These are phyloP conservation scores for Grammothele lineata DNA, from an alignment of 768 basidiomycete species.

Conservation along the genomic window DNA sequence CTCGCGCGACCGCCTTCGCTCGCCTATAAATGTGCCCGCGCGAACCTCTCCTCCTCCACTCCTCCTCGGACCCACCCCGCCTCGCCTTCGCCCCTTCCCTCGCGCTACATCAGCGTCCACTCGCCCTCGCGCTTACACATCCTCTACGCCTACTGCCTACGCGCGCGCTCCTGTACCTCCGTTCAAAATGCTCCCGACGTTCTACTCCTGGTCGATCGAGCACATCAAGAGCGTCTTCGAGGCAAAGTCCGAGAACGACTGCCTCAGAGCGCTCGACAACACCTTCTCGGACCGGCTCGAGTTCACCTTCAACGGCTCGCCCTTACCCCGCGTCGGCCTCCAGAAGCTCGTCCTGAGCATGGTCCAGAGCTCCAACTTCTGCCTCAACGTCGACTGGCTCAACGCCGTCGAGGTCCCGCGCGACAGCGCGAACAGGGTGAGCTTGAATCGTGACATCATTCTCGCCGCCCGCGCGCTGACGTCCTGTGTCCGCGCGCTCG, in stretches of 20 bases:
- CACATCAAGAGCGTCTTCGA: conserved; percentile 51
- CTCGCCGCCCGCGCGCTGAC: not conserved
- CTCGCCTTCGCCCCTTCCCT: not conserved
- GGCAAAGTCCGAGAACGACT: conserved; percentile 39
- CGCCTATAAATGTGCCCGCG: not conserved
- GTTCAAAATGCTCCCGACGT: conserved; percentile 30
- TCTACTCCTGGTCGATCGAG: conserved; percentile 46
- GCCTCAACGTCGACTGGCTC: conserved; percentile 47
- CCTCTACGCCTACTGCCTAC: not conserved
- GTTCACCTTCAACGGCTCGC: conserved; percentile 41
- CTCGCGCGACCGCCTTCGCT: too few species aligned
- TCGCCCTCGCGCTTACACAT: not conserved
- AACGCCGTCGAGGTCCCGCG: conserved; percentile 40
- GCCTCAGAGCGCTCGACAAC: conserved; percentile 36
- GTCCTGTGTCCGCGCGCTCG: not conserved
- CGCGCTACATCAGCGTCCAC: not conserved
- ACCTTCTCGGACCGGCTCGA: conserved; percentile 42
- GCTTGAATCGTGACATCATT: conserved; percentile 6
- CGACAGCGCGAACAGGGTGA: conserved; percentile 40
- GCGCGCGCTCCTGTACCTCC: not conserved
- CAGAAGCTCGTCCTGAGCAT: conserved; percentile 38
- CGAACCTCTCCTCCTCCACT: not conserved
- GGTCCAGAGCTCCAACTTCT: conserved; percentile 34
- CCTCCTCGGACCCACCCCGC: not conserved
- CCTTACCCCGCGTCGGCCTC: conserved; percentile 37